phyloP scores from a whole-genome alignment of 2,329 filamentous ascomycete genomes.

The Neofusicoccum sp. region DNA sequence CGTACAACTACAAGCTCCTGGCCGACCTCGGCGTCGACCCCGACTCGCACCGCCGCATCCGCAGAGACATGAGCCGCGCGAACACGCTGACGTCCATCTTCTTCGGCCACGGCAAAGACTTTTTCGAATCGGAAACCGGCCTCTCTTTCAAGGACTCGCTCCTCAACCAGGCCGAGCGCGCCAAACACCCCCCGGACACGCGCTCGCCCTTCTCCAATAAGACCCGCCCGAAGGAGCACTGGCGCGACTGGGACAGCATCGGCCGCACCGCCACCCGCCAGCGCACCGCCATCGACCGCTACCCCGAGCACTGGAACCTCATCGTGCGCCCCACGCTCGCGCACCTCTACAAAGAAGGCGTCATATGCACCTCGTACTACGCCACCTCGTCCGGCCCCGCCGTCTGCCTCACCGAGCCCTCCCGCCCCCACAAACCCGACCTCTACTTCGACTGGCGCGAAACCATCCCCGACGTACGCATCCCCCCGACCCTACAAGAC shows the following conservation, averaged over 20 bases:
- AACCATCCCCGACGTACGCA: slow-evolving; percentile 26
- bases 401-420: slow-evolving; percentile 41
- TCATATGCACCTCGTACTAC: slow-evolving; percentile 41
- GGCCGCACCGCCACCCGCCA: not conserved
- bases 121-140: slow-evolving; percentile 41
- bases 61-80: slow-evolving; percentile 28
- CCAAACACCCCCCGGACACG: slow-evolving; percentile 40
- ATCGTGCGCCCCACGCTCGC: slow-evolving; percentile 46
- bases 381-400: slow-evolving; percentile 36
- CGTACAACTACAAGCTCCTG: slow-evolving; percentile 25
- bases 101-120: slow-evolving; percentile 38
- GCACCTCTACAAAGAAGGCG: slow-evolving; percentile 50
- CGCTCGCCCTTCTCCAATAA: slow-evolving; percentile 44
- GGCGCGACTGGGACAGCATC: slow-evolving; percentile 38
- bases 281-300: slow-evolving; percentile 27
- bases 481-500: slow-evolving; percentile 35
- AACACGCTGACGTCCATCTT: slow-evolving; percentile 44
- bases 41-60: slow-evolving; percentile 40
- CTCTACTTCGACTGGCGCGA: slow-evolving; percentile 49
- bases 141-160: slow-evolving; percentile 41
- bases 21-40: slow-evolving; percentile 29
- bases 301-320: slow-evolving; percentile 46
- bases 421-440: slow-evolving; percentile 36
- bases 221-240: slow-evolving; percentile 42
- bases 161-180: slow-evolving; percentile 45